Evolutionary conservation across 2,329 filamentous ascomycete genomes (phyloP).

Genomic region (Ceratocystiopsis sp.): DNA sequence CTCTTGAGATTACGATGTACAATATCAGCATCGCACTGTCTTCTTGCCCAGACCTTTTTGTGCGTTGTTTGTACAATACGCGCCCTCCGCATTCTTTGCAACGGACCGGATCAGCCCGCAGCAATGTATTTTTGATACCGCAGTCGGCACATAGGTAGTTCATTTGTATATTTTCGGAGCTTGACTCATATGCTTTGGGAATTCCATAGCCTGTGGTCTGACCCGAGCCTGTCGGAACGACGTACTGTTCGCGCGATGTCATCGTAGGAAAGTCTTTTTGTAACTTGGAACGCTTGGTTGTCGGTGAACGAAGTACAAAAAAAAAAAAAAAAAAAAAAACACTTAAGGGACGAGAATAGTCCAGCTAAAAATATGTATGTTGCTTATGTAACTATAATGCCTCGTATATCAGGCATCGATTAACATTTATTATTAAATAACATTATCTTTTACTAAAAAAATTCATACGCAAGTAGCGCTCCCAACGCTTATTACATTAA

Average conservation of each 20-base stretch:
- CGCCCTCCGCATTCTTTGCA: slow-evolving; percentile 91
- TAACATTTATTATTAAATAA: too few relatives aligned
- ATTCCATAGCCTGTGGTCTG: slow-evolving; percentile 22
- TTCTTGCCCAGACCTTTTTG: slow-evolving; percentile 47
- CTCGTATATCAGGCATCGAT: too few relatives aligned
- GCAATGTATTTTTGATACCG: slow-evolving; percentile 57
- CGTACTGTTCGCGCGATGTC: slow-evolving; percentile 58
- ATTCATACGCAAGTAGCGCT: too few relatives aligned
- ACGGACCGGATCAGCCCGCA: slow-evolving; percentile 63
- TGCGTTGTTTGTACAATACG: slow-evolving; percentile 93
- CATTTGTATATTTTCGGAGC: slow-evolving; percentile 33
- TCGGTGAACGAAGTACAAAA: too few relatives aligned
- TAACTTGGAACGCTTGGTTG: too few relatives aligned
- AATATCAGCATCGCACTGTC: not conserved
- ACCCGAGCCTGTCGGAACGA: slow-evolving; percentile 41
- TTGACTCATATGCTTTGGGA: slow-evolving; percentile 14
- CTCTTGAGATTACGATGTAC: not conserved
- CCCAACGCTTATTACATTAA: too few relatives aligned
- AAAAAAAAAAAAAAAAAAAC: too few relatives aligned
- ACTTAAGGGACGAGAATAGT: too few relatives aligned
- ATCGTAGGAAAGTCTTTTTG: not conserved
- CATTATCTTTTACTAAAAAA: too few relatives aligned
- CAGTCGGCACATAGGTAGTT: slow-evolving; percentile 73
- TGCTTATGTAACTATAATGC: too few relatives aligned
- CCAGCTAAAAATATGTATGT: too few relatives aligned